Evolutionary conservation across 208 protist species (phyloP), one percentile per base, ranked within the genome.

Genomic region (Crithidia expoeki): DNA sequence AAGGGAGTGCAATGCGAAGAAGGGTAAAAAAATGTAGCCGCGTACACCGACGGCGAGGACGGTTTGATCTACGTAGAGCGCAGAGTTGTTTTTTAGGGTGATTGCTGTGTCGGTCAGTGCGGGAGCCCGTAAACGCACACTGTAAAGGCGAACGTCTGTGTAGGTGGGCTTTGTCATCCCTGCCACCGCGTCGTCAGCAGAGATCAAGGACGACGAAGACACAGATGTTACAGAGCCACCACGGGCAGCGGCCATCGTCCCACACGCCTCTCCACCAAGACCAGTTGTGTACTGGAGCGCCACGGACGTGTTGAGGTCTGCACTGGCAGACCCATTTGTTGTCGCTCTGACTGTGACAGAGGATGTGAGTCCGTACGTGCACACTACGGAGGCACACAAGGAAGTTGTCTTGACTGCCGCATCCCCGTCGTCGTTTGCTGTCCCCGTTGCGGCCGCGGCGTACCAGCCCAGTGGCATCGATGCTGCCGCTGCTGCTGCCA

Each of bases 401-500:
- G 71, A 76, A 1, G 42, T 68, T 17, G 60, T 49, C 38, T 10
- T 4, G 40, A 23, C 17, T 27, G 32, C 4, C 4, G 2, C 14
- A 7, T 44, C 10, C 10, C 10, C 10, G 38, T 44, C 14, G 38
- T 44, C 14, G 38, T 17, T 21, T 5, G 23, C 51, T 19, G 4
- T n/a, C 12, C 3, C 28, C 19, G 27, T n/a, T 12, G 30, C 30
- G 19, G 27, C 21, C 68, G 32, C 53, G 23, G 25, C 49, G 57
- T 76, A 76, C 71, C 47, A 70, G 17, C 71, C 71, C 4, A 76
- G 44, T 4, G 62, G 53, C 16, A 76, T 57, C 23, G 25, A 32
- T 23, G 33, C 46, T 9, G 19, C 27, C 3, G 57, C 36, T 19
- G 46, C 33, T 23, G 33, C 46, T 9, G 19, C 27, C 3, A 47